Evolutionary conservation across 2,329 filamentous ascomycete genomes (phyloP), one percentile per base, ranked within the genome.

Genomic region (Diaporthe sp.): DNA sequence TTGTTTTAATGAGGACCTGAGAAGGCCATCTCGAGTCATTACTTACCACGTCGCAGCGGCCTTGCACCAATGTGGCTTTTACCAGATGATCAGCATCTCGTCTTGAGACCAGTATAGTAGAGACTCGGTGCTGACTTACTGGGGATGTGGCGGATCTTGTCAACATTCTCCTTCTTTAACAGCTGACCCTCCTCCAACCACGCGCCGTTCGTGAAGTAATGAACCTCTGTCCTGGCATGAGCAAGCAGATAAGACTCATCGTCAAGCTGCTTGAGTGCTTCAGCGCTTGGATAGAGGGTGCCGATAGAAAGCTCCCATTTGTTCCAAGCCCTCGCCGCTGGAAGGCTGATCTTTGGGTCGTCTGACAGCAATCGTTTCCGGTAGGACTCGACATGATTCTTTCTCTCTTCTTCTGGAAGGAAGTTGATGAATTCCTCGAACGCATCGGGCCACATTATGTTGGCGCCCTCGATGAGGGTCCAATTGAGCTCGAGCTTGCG

Each of bases 401-500:
- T 20, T 13, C 63, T 68, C 22, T 68, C 63, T 10, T 39, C 47
- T 12, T 68, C 63, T 25, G 63, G 47, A 20, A 68, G 63, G 2
- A 68, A 68, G 13, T 25, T 53, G 12, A 68, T 39, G 47, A 68
- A 68, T 3, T 53, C 31, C 10, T 53, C 63, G 12, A 68, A 68
- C 6, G 63, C 63, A 12, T 68, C 63, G 5, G 63, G 63, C 63
- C 63, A 20, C 47, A 68, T 39, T 12, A 68, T 39, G 47, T 4
- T 39, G 13, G 84, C 4, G 79, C 79, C 10, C 82, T 82, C 51
- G 78, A 76, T 74, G 42, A 57, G 37, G 31, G 53, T 73, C 82
- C 82, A 85, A 2, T 81, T 79, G 0, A 84, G 74, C 76, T 86
- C 85, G 22, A 79, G 57, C 8, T 80, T 78, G 9, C 82, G 79